Percentiles rank a stretch among this genome's conserved stretches.
phyloP scores from a whole-genome alignment of 1,284 basidiomycete genomes.

The Ceratobasidium theobromae region DNA sequence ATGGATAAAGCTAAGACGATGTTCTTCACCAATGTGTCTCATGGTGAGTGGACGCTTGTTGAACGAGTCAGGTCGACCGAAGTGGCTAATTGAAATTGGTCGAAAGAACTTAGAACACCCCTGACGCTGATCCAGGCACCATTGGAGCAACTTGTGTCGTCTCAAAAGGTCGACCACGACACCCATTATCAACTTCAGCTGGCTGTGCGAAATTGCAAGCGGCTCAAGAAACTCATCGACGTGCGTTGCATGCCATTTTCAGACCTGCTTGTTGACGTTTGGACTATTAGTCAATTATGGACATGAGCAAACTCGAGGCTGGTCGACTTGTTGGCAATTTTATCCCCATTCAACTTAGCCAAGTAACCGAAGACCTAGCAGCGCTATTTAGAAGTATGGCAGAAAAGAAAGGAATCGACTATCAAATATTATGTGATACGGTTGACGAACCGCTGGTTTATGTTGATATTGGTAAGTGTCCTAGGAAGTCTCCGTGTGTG shows the following conservation, averaged over 20 bases:
- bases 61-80: background rate
- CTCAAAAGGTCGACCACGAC: constrained; percentile 30
- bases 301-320: constrained; percentile 26
- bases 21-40: constrained; percentile 43
- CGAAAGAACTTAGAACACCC: constrained; percentile 40
- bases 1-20: constrained; percentile 43
- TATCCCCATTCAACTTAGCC: constrained; percentile 39
- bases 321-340: constrained; percentile 37
- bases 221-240: constrained; percentile 41
- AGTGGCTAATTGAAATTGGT: background rate
- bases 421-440: constrained; percentile 36
- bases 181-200: constrained; percentile 39
- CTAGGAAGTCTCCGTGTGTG: background rate
- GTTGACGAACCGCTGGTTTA: constrained; percentile 36
- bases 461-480: constrained; percentile 36
- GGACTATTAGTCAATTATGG: constrained; percentile 6
- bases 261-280: constrained; percentile 38
- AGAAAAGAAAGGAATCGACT: constrained; percentile 39
- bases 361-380: constrained; percentile 41
- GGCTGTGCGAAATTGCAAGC: constrained; percentile 40
- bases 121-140: constrained; percentile 43
- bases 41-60: constrained; percentile 33
- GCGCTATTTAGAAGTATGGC: constrained; percentile 43
- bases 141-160: constrained; percentile 38
- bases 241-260: constrained; percentile 31